phyloP scores from a whole-genome alignment of 2,329 filamentous ascomycete species.

The Hortaea sp. region DNA sequence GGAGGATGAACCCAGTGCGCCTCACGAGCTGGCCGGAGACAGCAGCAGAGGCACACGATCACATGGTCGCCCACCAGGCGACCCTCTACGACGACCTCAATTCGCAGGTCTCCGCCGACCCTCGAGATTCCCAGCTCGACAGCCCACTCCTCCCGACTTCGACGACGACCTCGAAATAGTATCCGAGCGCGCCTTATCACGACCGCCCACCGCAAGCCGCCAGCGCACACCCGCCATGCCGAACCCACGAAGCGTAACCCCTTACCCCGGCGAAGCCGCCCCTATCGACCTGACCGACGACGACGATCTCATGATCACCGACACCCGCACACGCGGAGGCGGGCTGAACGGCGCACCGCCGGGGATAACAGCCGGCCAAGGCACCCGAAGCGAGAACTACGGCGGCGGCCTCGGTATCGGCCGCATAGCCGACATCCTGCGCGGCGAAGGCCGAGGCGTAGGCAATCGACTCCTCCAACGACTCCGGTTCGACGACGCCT shows the following conservation, averaged over 20 bases:
- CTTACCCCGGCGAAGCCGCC: constrained; percentile 12
- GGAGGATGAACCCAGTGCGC: background rate
- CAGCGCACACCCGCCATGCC: constrained; percentile 4
- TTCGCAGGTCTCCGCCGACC: constrained; percentile 4
- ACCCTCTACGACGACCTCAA: constrained; percentile 1
- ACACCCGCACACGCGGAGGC: constrained; percentile 9
- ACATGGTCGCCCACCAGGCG: background rate
- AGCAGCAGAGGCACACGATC: background rate
- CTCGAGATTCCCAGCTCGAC: background rate
- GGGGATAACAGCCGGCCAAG: constrained; percentile 12
- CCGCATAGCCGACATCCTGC: constrained; percentile 6
- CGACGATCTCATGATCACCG: constrained; percentile 21
- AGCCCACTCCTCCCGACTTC: background rate
- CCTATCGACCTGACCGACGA: constrained; percentile 27
- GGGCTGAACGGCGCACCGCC: constrained; percentile 16
- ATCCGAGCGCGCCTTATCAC: constrained; percentile 9
- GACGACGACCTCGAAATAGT: constrained; percentile 9
- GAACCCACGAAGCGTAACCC: constrained; percentile 11
- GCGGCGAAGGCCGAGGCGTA: background rate
- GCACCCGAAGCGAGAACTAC: constrained; percentile 10
- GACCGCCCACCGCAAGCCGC: constrained; percentile 8
- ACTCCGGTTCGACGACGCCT: background rate
- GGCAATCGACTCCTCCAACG: background rate
- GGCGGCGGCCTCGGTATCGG: constrained; percentile 2
- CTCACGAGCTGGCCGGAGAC: background rate